Evolutionary conservation across 345 rosid genomes (phyloP), one percentile per base, ranked within the genome.

Genomic region (Boechera divaricarpa): DNA sequence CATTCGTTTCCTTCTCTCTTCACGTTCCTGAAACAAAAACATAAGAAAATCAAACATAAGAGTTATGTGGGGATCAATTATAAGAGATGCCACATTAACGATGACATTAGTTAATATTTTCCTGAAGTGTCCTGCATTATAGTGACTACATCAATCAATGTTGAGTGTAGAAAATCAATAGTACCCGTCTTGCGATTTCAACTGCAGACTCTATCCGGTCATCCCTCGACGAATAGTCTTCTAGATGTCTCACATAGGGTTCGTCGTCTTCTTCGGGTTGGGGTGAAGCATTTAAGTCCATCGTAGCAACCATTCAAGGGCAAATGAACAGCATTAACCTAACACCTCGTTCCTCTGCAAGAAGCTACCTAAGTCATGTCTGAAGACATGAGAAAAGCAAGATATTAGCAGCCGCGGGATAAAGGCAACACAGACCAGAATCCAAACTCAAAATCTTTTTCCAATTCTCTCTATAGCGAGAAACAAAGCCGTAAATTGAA

Each of bases 1-100:
- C 90, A 93, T 67, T 59, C 91, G 85, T 79, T 85, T 88, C 62
- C 83, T 88, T 80, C 99, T 88, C 85, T 96, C 99, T 75, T 96
- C 99, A 33, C 97, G 98, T 76, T 96, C 99, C 99, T 96, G 78
- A 71, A 57, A 69, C 28, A 70, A 73, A 67, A 53, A 70, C 13
- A 76, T 1, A 28, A 16, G 38, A 29, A 42, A 69, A 68, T 4
- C 7, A 41, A 69, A 42, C 55, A 15, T 64, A 38, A 71, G 69
- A 10, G 38, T 28, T 33, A 53, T 13, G 33, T 42, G 26, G 51
- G 26, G 77, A 73, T 26, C 64, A 5, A 41, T n/a, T 29, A 54
- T 3, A 26, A 18, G 44, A 66, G 73, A 67, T 35, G 38, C 45
- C 16, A 28, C 44, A 60, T 10, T 0, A 55, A 77, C 48, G 12